A percentile compares a stretch with the other conserved stretches of the same genome.
Evolutionary conservation across 2,329 filamentous ascomycete genomes (phyloP).

Genomic region (Talaromyces verruculosus): DNA sequence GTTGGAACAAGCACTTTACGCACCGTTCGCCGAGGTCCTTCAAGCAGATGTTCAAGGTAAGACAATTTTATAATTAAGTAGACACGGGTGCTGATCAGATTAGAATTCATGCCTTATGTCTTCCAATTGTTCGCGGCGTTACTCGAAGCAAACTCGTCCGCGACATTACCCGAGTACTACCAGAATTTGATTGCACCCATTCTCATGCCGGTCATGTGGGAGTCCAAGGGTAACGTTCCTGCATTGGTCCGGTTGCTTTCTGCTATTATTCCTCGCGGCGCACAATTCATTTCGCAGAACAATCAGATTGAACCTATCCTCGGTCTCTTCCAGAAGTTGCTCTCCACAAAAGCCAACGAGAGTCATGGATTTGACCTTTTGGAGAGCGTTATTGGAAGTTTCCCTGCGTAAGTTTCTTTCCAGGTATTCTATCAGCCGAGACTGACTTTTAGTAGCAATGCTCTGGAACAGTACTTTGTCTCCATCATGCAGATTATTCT

Average conservation of each 20-base stretch:
- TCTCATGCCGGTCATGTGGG: constrained; percentile 81
- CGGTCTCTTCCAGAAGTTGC: constrained; percentile 92
- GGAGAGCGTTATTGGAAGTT: constrained; percentile 71
- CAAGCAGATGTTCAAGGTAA: constrained; percentile 76
- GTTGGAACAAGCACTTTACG: constrained; percentile 78
- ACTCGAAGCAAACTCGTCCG: constrained; percentile 78
- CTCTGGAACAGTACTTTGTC: constrained; percentile 73
- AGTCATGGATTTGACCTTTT: constrained; percentile 84
- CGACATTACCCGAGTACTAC: constrained; percentile 77
- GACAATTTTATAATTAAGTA: constrained; percentile 24
- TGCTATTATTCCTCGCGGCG: constrained; percentile 77
- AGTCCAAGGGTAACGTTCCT: constrained; percentile 87
- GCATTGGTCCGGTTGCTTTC: constrained; percentile 82
- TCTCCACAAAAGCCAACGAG: constrained; percentile 80
- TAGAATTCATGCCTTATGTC: constrained; percentile 93
- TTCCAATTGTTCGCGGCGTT: constrained; percentile 94
- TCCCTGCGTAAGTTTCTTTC: constrained; percentile 62
- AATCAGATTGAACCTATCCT: constrained; percentile 84
- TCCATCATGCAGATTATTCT: constrained; percentile 81
- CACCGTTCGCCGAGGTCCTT: constrained; percentile 77
- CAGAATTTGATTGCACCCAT: constrained; percentile 74
- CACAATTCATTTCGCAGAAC: constrained; percentile 69
- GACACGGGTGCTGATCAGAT: constrained; percentile 32
- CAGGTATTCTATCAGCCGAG: neutral
- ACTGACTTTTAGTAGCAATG: constrained; percentile 47